Evolutionary conservation across 1,284 basidiomycete species (phyloP).

Genomic region (Phylloboletellus chloephorus): DNA sequence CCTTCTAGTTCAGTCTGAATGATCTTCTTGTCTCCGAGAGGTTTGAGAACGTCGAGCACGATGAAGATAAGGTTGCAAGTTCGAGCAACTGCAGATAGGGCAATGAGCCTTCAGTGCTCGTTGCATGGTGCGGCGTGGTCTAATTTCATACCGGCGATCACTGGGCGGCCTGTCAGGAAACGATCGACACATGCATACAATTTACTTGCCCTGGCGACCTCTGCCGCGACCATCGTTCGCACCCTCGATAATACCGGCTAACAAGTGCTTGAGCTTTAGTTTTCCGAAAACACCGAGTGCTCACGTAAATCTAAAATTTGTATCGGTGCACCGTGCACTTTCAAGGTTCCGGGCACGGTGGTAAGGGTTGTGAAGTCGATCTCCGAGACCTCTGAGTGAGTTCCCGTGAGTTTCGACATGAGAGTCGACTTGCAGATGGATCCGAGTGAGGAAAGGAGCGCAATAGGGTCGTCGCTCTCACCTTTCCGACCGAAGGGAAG

Average conservation of each 20-base stretch:
- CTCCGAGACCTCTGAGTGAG: conserved; percentile 94
- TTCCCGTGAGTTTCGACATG: conserved; percentile 98
- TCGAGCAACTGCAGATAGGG: conserved; percentile 66
- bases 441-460: conserved; percentile 3
- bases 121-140: conserved; percentile 8
- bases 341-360: conserved; percentile 93
- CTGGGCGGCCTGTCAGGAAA: conserved; percentile 33
- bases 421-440: conserved; percentile 70
- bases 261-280: conserved; percentile 5
- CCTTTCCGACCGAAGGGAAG: conserved; percentile 85
- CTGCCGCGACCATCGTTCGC: conserved; percentile 97
- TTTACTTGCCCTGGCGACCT: conserved; percentile 81
- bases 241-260: conserved; percentile 97
- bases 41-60: conserved; percentile 96
- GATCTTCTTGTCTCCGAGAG: conserved; percentile 88
- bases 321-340: conserved; percentile 91
- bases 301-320: conserved; percentile 80
- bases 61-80: conserved; percentile 99
- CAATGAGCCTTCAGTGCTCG: conserved; percentile 14
- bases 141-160: conserved; percentile 70
- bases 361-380: conserved; percentile 97
- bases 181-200: background rate
- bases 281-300: conserved; percentile 36
- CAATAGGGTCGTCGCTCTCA: conserved; percentile 32
- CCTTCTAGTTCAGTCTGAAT: conserved; percentile 94